phyloP scores from a whole-genome alignment of 2,329 filamentous ascomycete species.

The Aspergillus tamarii region DNA sequence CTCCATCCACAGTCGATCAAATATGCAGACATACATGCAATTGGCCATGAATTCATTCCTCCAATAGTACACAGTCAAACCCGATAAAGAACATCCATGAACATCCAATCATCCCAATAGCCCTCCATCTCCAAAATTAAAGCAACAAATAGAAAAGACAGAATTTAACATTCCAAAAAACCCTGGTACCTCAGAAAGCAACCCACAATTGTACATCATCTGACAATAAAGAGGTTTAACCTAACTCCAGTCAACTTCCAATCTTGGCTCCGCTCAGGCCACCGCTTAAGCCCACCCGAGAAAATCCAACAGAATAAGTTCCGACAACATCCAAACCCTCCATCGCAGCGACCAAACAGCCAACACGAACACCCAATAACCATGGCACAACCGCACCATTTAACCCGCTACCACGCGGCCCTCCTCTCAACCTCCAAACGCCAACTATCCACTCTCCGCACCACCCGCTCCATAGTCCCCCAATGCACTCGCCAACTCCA shows the following conservation, averaged over 20 bases:
- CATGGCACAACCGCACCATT: background rate
- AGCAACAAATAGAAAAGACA: background rate
- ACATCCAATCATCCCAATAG: background rate
- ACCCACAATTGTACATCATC: background rate
- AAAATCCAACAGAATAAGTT: background rate
- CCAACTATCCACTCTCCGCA: background rate
- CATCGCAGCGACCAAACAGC: background rate
- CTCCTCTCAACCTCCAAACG: background rate
- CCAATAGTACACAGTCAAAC: background rate
- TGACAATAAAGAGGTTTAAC: background rate
- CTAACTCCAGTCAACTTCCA: background rate
- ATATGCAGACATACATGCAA: background rate
- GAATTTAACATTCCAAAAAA: background rate
- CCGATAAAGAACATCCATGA: background rate
- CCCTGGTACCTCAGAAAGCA: background rate
- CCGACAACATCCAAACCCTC: background rate
- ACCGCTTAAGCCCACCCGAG: conserved; percentile 19
- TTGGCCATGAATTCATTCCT: background rate
- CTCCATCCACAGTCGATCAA: background rate
- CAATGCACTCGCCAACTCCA: conserved; percentile 1
- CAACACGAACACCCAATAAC: background rate
- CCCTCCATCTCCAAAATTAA: background rate
- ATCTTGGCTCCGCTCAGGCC: conserved; percentile 23
- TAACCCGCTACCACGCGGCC: background rate
- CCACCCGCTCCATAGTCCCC: background rate